Base-by-base conservation (phyloP, 2,329 filamentous ascomycete genomes). In the Escovopsis sp. region DNA sequence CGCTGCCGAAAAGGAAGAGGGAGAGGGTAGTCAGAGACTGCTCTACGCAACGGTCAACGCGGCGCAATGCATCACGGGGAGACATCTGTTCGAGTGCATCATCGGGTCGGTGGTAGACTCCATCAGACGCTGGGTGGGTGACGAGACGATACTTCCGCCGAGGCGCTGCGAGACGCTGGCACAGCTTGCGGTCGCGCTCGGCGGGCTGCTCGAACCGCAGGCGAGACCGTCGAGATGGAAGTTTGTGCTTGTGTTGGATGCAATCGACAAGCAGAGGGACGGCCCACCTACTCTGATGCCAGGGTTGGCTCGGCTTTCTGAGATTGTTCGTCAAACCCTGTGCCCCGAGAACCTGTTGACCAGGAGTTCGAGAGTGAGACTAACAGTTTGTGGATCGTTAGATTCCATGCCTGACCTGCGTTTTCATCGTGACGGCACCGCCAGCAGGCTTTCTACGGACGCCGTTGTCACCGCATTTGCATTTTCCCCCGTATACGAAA, bases 171-270 rank as follows among this genome's bases (percentile, higher is more conserved):
- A 95, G 63, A 86, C 82, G 48, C 64, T 94, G 41, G 82, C 85
- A 44, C 76, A 83, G 41, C 66, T 96, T 48, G 72, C 74, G 1
- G 82, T 85, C 26, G 77, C 88, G 53, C 65, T 96, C 44, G 72
- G 72, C 47, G 73, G 69, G 54, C 65, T 85, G 60, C 60, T 88
- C 38, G 63, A 69, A 47, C 51, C 54, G 11, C 45, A 53, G 6
- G 51, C 52, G 7, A 59, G 57, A 7, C 59, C 61, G 34, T 51
- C 55, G 18, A 52, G 56, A 38, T 67, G 66, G 49, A 77, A 80
- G 49, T 87, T 94, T 52, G 78, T 89, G 8, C 62, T 96, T 45
- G 84, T 95, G 10, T 72, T 96, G 48, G 91, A 96, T 65, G 85
- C 78, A 10, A 80, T 96, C 44, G 89, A 96, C 59, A 75, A 72